Conservation (phyloP, 1,284 basidiomycete species). For the Agaricales sp. region DNA sequence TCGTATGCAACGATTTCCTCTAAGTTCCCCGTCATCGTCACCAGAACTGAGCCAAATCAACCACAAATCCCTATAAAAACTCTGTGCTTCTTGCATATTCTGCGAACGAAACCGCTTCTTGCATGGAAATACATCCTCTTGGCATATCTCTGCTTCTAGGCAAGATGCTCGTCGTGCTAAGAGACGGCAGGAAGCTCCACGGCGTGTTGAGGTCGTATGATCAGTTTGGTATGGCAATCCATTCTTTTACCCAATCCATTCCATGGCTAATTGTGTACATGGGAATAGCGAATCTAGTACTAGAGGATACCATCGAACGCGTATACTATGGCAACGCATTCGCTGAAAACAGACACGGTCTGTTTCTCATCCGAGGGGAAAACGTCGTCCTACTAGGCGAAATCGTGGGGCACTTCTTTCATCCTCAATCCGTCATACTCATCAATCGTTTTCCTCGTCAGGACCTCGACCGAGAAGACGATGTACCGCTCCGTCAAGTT, state of each 20-base stretch:
- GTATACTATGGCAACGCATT: constrained; percentile 76
- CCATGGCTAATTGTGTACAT: constrained; percentile 1
- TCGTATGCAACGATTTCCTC: constrained; percentile 76
- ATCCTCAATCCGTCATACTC: constrained; percentile 1
- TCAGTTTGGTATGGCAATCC: constrained; percentile 78
- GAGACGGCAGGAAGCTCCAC: constrained; percentile 94
- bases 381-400: constrained; percentile 97
- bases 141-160: constrained; percentile 67
- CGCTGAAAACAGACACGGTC: constrained; percentile 78
- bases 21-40: constrained; percentile 17
- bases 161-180: constrained; percentile 95
- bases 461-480: constrained; percentile 92
- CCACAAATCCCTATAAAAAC: background rate
- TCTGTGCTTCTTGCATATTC: too few species aligned
- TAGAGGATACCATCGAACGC: constrained; percentile 84
- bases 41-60: constrained; percentile 18
- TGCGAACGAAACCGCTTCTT: too few species aligned
- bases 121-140: too few species aligned
- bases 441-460: constrained; percentile 22
- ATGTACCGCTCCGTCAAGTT: constrained; percentile 70
- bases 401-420: constrained; percentile 67
- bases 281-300: constrained; percentile 77
- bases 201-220: constrained; percentile 97
- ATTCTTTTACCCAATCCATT: constrained; percentile 2
- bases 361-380: constrained; percentile 94